A percentile compares a stretch with the other conserved stretches of the same genome.
These are phyloP conservation scores for Aspergillus steynii DNA, from an alignment of 495 filamentous ascomycete genomes.

Conservation along the genomic window DNA sequence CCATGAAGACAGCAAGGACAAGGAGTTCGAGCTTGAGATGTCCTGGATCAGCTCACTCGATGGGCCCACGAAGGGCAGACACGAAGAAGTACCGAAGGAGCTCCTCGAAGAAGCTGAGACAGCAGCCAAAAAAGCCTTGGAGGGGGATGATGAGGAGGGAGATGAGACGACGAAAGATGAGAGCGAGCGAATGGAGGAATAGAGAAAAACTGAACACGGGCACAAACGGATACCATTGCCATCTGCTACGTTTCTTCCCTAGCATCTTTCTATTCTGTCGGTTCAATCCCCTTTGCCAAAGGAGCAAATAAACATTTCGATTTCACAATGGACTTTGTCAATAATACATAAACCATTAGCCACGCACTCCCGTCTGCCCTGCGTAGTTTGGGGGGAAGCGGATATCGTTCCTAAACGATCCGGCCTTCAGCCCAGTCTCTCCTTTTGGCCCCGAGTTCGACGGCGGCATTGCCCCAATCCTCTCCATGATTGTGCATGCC, in stretches of 20 bases:
- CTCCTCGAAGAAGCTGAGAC: slow-evolving; percentile 88
- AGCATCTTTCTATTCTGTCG: neutral
- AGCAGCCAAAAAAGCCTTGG: slow-evolving; percentile 70
- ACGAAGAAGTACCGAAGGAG: slow-evolving; percentile 88
- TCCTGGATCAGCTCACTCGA: slow-evolving; percentile 85
- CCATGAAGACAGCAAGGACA: slow-evolving; percentile 96
- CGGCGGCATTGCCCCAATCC: slow-evolving; percentile 75
- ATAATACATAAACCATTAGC: neutral
- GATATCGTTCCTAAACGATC: slow-evolving; percentile 27
- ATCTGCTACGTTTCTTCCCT: neutral
- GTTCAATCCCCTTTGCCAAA: neutral
- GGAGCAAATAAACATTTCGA: neutral
- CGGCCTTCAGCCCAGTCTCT: slow-evolving; percentile 49
- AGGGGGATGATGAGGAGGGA: slow-evolving; percentile 72
- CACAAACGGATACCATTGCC: neutral
- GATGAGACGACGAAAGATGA: slow-evolving; percentile 60
- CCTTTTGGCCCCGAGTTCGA: slow-evolving; percentile 49
- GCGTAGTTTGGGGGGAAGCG: neutral
- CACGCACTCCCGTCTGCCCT: neutral
- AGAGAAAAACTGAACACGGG: slow-evolving; percentile 21
- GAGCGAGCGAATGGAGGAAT: slow-evolving; percentile 78
- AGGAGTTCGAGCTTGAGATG: slow-evolving; percentile 99
- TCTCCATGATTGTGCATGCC: slow-evolving; percentile 79
- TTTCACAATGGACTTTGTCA: neutral
- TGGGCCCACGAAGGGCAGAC: slow-evolving; percentile 85